A percentile compares a stretch with the other conserved stretches of the same genome.
Evolutionary conservation across 352 stramenopile species (phyloP).

Genomic region (Aphanomyces astaci): DNA sequence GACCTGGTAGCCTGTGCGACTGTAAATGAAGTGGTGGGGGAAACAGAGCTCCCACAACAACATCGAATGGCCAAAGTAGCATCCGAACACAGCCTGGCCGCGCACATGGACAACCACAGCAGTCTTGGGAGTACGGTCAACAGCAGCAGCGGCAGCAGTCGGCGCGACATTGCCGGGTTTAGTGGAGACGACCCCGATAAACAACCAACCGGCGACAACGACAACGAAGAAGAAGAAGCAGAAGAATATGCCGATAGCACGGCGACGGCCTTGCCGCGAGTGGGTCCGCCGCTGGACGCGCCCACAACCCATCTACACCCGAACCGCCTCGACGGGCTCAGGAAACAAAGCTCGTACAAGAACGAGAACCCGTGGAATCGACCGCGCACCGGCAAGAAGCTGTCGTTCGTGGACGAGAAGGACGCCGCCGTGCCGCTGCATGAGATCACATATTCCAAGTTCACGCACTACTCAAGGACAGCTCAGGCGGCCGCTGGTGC

Average conservation of each 20-base stretch:
- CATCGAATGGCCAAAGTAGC: slow-evolving; percentile 21
- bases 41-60: not conserved
- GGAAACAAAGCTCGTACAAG: slow-evolving; percentile 15
- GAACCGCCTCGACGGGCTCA: not conserved
- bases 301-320: not conserved
- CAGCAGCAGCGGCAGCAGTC: not conserved
- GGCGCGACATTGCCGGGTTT: not conserved
- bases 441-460: slow-evolving; percentile 25
- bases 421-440: slow-evolving; percentile 2
- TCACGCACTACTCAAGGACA: slow-evolving; percentile 20
- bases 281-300: not conserved
- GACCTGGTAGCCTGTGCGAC: not conserved
- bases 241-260: not conserved
- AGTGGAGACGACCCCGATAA: not conserved
- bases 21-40: not conserved
- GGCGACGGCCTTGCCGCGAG: not conserved
- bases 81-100: slow-evolving; percentile 9
- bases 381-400: slow-evolving; percentile 17
- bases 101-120: not conserved
- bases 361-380: slow-evolving; percentile 25
- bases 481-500: not conserved
- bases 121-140: not conserved
- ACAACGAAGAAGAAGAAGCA: slow-evolving; percentile 10
- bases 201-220: not conserved
- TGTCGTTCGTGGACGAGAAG: slow-evolving; percentile 21